phyloP scores from a whole-genome alignment of 306 rosid genomes.

The Lagenaria siceraria region DNA sequence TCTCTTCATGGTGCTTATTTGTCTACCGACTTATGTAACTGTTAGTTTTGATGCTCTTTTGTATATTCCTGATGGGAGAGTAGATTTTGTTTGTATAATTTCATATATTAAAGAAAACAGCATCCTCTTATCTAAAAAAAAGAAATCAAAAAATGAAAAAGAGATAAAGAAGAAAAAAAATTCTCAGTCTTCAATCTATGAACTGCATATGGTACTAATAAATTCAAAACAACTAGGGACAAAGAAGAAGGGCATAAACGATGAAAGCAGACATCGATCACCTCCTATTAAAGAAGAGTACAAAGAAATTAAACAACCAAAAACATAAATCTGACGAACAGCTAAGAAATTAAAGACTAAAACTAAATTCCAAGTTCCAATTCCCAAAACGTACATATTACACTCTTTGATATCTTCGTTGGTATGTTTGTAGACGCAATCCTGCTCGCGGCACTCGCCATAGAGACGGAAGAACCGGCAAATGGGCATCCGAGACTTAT shows the following conservation, averaged over 20 bases:
- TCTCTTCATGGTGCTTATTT: neutral
- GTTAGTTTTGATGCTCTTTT: neutral
- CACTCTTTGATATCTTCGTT: conserved; percentile 98
- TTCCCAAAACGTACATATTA: conserved; percentile 51
- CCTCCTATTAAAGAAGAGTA: neutral
- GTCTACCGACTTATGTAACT: neutral
- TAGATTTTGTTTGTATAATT: neutral
- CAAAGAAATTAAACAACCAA: neutral
- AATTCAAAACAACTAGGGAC: neutral
- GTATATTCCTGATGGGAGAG: neutral
- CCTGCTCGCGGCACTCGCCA: conserved; percentile 98
- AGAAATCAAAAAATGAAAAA: neutral
- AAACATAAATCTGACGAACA: neutral
- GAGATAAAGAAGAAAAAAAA: neutral
- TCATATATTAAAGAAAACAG: neutral
- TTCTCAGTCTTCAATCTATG: neutral
- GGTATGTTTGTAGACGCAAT: conserved; percentile 93
- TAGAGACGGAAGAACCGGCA: conserved; percentile 79
- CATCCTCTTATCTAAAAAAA: neutral
- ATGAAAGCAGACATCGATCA: neutral
- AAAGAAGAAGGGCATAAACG: neutral
- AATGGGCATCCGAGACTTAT: conserved; percentile 94
- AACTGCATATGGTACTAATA: neutral
- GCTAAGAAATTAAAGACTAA: neutral
- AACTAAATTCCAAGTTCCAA: neutral